Conservation (phyloP, 106 monocot species). For the Allium cepa region DNA sequence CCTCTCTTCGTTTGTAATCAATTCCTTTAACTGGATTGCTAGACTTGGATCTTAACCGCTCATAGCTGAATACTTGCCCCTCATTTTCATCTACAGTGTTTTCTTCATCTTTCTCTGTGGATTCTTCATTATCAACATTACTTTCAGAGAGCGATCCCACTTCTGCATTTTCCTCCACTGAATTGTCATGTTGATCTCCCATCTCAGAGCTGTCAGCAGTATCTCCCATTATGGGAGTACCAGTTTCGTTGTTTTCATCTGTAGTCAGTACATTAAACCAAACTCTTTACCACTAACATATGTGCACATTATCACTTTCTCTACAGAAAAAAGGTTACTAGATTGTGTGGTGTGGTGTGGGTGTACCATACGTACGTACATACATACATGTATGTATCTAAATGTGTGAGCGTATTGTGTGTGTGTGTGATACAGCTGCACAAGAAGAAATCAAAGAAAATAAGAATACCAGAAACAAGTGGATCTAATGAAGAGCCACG, state of each 20-base stretch:
- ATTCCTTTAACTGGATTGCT: constrained; percentile 72
- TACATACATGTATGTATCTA: neutral
- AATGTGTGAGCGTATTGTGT: neutral
- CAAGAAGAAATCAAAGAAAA: neutral
- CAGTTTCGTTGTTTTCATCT: constrained; percentile 20
- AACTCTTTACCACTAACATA: no score
- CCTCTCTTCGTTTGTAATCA: constrained; percentile 84
- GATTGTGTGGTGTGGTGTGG: no score
- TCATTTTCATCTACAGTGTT: constrained; percentile 31
- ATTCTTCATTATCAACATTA: constrained; percentile 14
- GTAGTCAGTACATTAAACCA: neutral
- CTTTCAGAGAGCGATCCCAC: constrained; percentile 23
- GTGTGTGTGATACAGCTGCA: neutral
- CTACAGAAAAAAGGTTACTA: no score
- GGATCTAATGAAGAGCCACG: constrained; percentile 45
- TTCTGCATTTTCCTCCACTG: constrained; percentile 16
- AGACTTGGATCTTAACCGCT: constrained; percentile 65
- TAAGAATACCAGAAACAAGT: constrained; percentile 23
- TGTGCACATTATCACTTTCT: no score
- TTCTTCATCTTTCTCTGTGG: constrained; percentile 27
- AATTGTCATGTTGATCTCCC: constrained; percentile 19
- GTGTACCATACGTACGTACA: neutral
- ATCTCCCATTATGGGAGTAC: constrained; percentile 11
- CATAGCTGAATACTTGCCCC: constrained; percentile 58
- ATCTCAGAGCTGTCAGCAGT: constrained; percentile 10